Conservation (phyloP, 768 basidiomycete genomes). For the Tylopilus subfusipes region DNA sequence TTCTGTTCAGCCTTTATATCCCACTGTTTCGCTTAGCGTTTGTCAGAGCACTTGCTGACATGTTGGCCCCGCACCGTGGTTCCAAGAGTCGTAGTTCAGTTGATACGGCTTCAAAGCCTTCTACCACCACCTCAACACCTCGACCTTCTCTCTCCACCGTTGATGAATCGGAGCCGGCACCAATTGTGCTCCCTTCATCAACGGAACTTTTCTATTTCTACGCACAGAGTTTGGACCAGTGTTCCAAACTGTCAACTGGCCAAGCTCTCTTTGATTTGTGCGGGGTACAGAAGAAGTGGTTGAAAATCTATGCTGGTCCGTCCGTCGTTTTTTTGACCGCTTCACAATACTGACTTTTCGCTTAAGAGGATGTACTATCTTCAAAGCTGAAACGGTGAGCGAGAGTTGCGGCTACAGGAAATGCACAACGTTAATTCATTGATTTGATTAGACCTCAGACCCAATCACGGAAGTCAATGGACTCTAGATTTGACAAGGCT, state of each 20-base stretch:
- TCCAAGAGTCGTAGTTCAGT: constrained; percentile 62
- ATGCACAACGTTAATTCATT: background rate
- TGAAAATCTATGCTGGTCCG: constrained; percentile 87
- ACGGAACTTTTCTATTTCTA: constrained; percentile 98
- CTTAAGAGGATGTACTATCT: constrained; percentile 82
- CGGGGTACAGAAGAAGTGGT: constrained; percentile 87
- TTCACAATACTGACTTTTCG: background rate
- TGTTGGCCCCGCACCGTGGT: constrained; percentile 79
- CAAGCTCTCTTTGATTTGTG: constrained; percentile 80
- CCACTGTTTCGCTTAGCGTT: background rate
- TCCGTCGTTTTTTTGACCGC: constrained; percentile 2
- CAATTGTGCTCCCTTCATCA: constrained; percentile 84
- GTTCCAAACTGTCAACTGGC: constrained; percentile 84
- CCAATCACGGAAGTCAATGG: constrained; percentile 63
- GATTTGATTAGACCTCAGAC: constrained; percentile 36
- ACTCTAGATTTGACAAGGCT: constrained; percentile 70
- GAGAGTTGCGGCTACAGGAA: background rate
- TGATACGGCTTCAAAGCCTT: constrained; percentile 43
- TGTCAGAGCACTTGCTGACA: constrained; percentile 78
- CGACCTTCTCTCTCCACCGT: constrained; percentile 38
- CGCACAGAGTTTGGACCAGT: constrained; percentile 91
- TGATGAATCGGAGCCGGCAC: constrained; percentile 45
- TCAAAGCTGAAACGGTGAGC: constrained; percentile 68
- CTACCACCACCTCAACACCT: constrained; percentile 29
- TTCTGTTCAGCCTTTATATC: background rate